Percentiles rank a stretch among this genome's conserved stretches.
Conservation (phyloP, 305 asterid genomes). For the Fraxinus floribunda region DNA sequence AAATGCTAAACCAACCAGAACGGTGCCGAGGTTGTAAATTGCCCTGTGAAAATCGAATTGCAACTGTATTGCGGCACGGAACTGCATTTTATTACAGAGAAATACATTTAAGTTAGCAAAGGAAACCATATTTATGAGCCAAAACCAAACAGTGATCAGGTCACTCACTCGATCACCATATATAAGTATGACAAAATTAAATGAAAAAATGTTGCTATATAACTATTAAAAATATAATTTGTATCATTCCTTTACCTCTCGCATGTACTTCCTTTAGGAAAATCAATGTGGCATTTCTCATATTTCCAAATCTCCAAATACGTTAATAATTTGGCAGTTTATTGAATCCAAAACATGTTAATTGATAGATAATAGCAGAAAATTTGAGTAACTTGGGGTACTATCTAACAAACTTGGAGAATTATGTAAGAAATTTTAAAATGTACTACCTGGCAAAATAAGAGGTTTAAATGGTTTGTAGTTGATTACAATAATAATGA, state of each 20-base stretch:
- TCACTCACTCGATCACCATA: neutral
- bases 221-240: neutral
- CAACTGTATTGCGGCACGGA: slow-evolving; percentile 93
- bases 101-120: slow-evolving; percentile 18
- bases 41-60: slow-evolving; percentile 99
- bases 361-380: neutral
- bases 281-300: neutral
- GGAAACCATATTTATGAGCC: neutral
- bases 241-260: neutral
- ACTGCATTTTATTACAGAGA: slow-evolving; percentile 52
- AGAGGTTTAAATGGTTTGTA: neutral
- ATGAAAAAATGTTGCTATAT: neutral
- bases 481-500: neutral
- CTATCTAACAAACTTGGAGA: neutral
- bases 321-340: neutral
- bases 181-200: neutral
- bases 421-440: neutral
- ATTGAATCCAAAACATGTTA: neutral
- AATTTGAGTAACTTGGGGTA: neutral
- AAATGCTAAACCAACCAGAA: slow-evolving; percentile 69
- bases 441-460: neutral
- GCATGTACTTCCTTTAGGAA: neutral
- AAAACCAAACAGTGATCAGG: neutral
- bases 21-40: slow-evolving; percentile 98
- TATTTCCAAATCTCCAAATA: neutral